Evolutionary conservation across 2,329 filamentous ascomycete genomes (phyloP).

Genomic region (Botrytis paeoniae): DNA sequence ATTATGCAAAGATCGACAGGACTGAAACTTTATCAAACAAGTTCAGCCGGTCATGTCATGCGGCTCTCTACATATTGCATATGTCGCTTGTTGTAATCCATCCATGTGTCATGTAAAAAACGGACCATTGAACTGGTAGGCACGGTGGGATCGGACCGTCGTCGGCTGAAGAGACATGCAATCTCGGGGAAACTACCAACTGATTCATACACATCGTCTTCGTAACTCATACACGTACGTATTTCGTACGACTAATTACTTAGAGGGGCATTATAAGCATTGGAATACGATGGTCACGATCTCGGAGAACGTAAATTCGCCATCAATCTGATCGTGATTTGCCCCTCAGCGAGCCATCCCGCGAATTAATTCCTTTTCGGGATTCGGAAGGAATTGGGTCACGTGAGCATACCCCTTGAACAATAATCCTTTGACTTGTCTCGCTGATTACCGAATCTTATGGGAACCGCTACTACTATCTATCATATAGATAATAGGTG

Average conservation of each 20-base stretch:
- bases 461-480: not conserved
- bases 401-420: not conserved
- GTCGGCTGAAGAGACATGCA: slow-evolving; percentile 2
- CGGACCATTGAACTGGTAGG: not conserved
- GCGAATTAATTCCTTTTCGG: not conserved
- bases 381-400: not conserved
- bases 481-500: slow-evolving; percentile 2
- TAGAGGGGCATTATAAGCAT: not conserved
- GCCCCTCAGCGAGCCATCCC: not conserved
- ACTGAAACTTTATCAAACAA: not conserved
- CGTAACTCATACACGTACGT: slow-evolving; percentile 4
- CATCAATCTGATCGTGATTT: slow-evolving; percentile 5
- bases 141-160: slow-evolving; percentile 12
- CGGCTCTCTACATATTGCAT: slow-evolving; percentile 10
- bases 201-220: slow-evolving; percentile 14
- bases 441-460: slow-evolving; percentile 14
- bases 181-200: not conserved
- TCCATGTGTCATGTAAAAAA: slow-evolving; percentile 4
- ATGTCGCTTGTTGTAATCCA: not conserved
- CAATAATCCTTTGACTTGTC: slow-evolving; percentile 10
- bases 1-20: slow-evolving; percentile 16
- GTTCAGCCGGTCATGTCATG: slow-evolving; percentile 15
- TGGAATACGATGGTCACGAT: not conserved
- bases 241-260: not conserved
- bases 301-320: not conserved